Percentiles rank a stretch among this genome's conserved stretches.
phyloP scores from a whole-genome alignment of 1,284 basidiomycete species.

The Trametes versicolor region DNA sequence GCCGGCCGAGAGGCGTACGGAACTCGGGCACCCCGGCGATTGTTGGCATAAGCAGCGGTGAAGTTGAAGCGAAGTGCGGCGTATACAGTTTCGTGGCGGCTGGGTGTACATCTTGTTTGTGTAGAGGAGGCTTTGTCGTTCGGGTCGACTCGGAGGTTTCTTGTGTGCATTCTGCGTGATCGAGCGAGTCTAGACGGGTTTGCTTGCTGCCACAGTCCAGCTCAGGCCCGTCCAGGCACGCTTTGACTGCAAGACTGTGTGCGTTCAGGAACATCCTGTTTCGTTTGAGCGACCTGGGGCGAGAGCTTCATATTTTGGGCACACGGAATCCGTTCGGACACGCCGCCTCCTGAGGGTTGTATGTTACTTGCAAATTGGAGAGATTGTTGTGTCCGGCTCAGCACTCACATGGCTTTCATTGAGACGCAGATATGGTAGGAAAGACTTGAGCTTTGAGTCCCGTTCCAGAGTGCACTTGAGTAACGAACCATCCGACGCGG shows the following conservation, averaged over 20 bases:
- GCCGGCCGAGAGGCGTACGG: neutral
- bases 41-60: neutral
- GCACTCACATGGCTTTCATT: no score
- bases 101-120: neutral
- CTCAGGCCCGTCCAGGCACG: neutral
- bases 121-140: neutral
- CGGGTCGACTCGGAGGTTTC: neutral
- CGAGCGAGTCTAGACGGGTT: neutral
- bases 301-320: no score
- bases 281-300: no score
- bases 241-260: neutral
- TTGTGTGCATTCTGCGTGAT: conserved; percentile 1
- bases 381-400: no score
- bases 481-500: no score
- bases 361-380: no score
- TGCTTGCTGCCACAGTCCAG: no score
- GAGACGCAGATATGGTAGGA: no score
- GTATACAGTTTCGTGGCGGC: neutral
- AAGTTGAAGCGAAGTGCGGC: neutral
- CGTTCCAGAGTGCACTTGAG: no score
- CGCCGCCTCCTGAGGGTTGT: no score
- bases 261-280: neutral
- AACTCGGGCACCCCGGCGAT: neutral
- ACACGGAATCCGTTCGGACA: no score
- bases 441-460: no score